These are phyloP conservation scores for Calocybe cyanea DNA, from an alignment of 768 basidiomycete species.

Conservation along the genomic window DNA sequence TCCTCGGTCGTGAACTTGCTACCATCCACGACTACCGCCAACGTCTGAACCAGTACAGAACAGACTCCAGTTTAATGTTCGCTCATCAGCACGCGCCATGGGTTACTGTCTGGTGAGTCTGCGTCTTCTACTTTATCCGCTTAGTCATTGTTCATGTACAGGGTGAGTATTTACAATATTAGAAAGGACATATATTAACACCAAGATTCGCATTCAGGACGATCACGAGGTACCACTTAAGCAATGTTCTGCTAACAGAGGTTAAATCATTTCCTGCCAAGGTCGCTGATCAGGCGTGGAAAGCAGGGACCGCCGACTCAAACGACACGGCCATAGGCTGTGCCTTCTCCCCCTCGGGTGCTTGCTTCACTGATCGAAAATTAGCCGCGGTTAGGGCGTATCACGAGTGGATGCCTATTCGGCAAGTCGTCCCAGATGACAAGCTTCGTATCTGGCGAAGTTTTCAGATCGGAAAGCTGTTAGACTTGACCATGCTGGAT, in stretches of 20 bases:
- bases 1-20: conserved; percentile 50
- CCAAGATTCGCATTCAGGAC: conserved; percentile 27
- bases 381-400: conserved; percentile 55
- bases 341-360: conserved; percentile 46
- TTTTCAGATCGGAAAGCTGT: conserved; percentile 60
- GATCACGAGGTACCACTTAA: conserved; percentile 40
- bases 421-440: conserved; percentile 52
- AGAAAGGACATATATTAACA: not conserved
- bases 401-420: conserved; percentile 62
- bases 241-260: not conserved
- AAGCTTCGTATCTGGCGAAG: conserved; percentile 60
- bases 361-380: conserved; percentile 58
- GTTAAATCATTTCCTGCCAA: conserved; percentile 12
- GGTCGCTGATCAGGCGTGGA: conserved; percentile 57
- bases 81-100: conserved; percentile 51
- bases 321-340: conserved; percentile 52
- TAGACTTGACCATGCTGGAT: conserved; percentile 60
- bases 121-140: not conserved
- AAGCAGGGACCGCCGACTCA: conserved; percentile 49
- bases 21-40: conserved; percentile 54
- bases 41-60: conserved; percentile 49
- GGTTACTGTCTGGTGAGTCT: conserved; percentile 50
- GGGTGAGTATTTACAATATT: conserved; percentile 18
- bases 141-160: not conserved
- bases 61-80: conserved; percentile 41